These are phyloP conservation scores for Termitomyces sp. DNA, from an alignment of 768 basidiomycete genomes.

Conservation along the genomic window DNA sequence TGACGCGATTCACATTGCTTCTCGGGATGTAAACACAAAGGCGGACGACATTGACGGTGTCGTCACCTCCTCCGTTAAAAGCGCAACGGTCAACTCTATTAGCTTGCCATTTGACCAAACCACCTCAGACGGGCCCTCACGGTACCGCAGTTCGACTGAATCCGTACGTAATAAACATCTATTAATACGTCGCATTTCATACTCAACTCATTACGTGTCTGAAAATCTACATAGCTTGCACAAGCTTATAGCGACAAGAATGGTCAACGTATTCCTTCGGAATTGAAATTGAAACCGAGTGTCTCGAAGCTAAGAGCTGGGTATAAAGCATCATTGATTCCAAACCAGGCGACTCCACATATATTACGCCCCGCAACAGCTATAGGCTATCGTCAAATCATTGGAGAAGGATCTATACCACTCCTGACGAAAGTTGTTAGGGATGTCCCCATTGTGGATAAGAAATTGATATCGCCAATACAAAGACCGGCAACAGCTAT, in stretches of 20 bases:
- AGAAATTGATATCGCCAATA: background rate
- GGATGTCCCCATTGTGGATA: background rate
- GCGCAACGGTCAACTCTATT: background rate
- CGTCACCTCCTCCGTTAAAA: background rate
- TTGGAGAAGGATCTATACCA: background rate
- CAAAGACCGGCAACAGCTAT: slow-evolving; percentile 11
- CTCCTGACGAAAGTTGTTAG: background rate
- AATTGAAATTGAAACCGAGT: background rate
- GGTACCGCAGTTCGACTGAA: background rate
- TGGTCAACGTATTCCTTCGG: background rate
- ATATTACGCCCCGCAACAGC: slow-evolving; percentile 12
- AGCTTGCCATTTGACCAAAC: background rate
- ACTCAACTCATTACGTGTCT: background rate
- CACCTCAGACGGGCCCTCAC: background rate
- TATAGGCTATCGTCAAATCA: slow-evolving; percentile 12
- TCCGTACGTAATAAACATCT: background rate
- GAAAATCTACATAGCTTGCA: background rate
- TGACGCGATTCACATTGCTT: background rate
- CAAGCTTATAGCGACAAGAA: background rate
- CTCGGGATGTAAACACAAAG: background rate
- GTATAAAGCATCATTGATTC: background rate
- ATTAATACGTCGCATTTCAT: background rate
- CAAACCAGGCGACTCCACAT: background rate
- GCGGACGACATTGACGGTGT: background rate
- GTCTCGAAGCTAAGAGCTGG: slow-evolving; percentile 8